Evolutionary conservation across 2,329 filamentous ascomycete genomes (phyloP).

Genomic region (Fusarium luffae): DNA sequence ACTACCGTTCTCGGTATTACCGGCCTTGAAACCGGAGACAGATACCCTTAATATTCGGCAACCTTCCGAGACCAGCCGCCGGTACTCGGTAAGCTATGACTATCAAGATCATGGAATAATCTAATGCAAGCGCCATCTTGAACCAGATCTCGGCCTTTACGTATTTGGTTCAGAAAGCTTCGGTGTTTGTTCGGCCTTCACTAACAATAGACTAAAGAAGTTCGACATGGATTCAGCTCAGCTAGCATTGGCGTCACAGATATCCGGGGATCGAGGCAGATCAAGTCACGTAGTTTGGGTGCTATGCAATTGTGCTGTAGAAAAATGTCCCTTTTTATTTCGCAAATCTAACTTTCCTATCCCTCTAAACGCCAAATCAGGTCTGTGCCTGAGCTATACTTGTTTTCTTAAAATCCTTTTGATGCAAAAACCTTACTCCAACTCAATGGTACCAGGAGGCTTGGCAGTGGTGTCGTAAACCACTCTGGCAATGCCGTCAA

Average conservation of each 20-base stretch:
- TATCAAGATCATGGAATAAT: not conserved
- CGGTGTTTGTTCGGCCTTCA: not conserved
- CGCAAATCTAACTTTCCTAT: conserved; percentile 2
- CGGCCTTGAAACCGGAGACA: not conserved
- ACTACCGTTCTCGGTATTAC: conserved; percentile 20
- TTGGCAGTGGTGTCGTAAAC: conserved; percentile 16
- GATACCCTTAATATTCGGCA: not conserved
- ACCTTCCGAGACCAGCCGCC: conserved; percentile 7
- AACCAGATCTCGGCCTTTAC: not conserved
- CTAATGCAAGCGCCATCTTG: not conserved
- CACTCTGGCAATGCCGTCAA: conserved; percentile 14
- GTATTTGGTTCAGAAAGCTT: not conserved
- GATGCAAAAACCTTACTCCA: not conserved
- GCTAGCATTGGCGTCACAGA: not conserved
- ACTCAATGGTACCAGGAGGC: conserved; percentile 11
- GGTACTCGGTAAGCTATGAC: conserved; percentile 14
- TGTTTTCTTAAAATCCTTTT: not conserved
- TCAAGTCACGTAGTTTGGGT: too few species aligned
- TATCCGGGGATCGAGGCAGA: not conserved
- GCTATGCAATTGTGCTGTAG: too few species aligned
- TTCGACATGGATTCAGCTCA: not conserved
- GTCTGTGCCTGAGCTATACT: not conserved
- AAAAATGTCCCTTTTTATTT: conserved; percentile 8
- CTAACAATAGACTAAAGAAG: not conserved
- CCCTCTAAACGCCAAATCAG: conserved; percentile 12